Base-by-base conservation (phyloP, 257 asterid species). In the Lycium ferocissimum region DNA sequence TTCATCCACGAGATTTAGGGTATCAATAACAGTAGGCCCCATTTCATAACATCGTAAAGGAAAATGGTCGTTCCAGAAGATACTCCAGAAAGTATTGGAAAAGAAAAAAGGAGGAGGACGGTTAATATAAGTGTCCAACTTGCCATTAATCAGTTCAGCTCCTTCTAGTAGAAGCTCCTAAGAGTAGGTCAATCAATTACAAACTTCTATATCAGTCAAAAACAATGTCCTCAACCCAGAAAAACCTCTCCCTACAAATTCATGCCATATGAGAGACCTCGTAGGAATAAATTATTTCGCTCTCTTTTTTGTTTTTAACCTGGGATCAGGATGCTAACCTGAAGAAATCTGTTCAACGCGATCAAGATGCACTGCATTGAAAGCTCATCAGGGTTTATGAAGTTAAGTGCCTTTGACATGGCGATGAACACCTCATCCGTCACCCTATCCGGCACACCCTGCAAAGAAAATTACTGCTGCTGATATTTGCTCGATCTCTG, bases 381-480 rank as follows among this genome's bases (percentile, higher is more conserved):
- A 9, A 97, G 97, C 90, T 97, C 98, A 40, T 95, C 98, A 1
- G 99, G 98, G 87, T 95, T 97, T 85, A 95, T 95, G 93, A 97
- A 97, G 91, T 97, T 95, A 83, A 97, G 93, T 7, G 98, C 99
- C 88, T 97, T 97, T 72, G 98, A 97, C 99, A 97, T 95, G 92
- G 99, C 99, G 80, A 97, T 95, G 90, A 97, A 97, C 76, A 97
- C 98, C 86, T 97, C 98, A 54, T 89, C 87, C 0, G 97, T 93
- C 57, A 95, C 97, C 83, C 98, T 93, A 43, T 95, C 98, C 18
- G 99, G 98, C 84, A 95, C 62, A 35, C 98, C 98, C 99, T 95
- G 97, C 83, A 85, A 89, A 67, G 17, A 47, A 85, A 83, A 51
- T 51, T 49, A 38, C 63, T 51, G 63, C 63, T 33, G 9, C 4